Evolutionary conservation across 305 asterid genomes (phyloP).

Genomic region (Ajuga reptans): DNA sequence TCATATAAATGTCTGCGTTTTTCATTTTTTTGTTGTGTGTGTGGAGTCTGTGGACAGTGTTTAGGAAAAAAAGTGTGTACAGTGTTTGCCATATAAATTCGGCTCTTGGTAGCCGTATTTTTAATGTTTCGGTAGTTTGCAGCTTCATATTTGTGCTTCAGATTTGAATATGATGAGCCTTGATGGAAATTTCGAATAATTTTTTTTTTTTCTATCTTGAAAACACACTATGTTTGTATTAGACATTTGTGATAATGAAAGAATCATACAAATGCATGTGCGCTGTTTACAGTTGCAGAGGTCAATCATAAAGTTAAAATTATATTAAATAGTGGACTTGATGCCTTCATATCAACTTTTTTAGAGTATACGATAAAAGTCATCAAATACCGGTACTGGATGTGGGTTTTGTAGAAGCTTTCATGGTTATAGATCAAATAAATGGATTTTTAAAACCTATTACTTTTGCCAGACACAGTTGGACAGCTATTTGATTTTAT

Average conservation of each 20-base stretch:
- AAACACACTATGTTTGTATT: background rate
- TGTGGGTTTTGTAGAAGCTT: background rate
- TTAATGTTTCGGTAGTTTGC: background rate
- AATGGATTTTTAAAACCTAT: background rate
- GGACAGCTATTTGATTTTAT: background rate
- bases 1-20: background rate
- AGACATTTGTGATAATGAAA: slow-evolving; percentile 15
- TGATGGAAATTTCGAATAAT: background rate
- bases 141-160: slow-evolving; percentile 5
- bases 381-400: slow-evolving; percentile 4
- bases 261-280: background rate
- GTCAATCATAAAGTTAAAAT: slow-evolving; percentile 17
- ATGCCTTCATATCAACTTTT: slow-evolving; percentile 10
- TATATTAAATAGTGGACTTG: slow-evolving; percentile 6
- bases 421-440: background rate
- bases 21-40: background rate
- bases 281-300: slow-evolving; percentile 23
- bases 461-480: background rate
- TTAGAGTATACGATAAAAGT: slow-evolving; percentile 7
- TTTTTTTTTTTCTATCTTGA: background rate
- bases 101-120: too few species aligned
- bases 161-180: slow-evolving; percentile 13
- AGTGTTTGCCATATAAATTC: too few species aligned
- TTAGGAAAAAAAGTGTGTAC: too few species aligned
- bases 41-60: too few species aligned